Percentiles rank a stretch among this genome's conserved stretches.
phyloP scores from a whole-genome alignment of 2,329 filamentous ascomycete species.

The Monilinia polystroma region DNA sequence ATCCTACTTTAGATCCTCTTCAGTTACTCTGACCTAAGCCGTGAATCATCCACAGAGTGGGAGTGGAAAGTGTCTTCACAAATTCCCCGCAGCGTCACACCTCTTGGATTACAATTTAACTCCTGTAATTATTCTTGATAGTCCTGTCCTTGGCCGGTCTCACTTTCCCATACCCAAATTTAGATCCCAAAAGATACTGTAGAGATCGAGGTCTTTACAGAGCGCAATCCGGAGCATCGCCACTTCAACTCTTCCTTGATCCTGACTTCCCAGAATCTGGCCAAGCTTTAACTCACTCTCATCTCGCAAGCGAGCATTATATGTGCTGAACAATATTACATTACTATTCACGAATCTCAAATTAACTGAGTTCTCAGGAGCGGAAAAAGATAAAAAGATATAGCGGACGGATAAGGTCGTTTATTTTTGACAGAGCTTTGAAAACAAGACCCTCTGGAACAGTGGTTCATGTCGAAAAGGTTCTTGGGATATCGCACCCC shows the following conservation, averaged over 20 bases:
- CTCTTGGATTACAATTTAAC: constrained; percentile 5
- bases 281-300: constrained; percentile 5
- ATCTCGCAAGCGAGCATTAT: constrained; percentile 6
- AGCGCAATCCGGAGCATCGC: constrained; percentile 17
- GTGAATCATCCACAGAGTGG: constrained; percentile 14
- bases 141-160: constrained; percentile 16
- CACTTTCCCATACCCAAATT: constrained; percentile 11
- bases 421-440: constrained; percentile 1
- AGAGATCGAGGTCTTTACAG: constrained; percentile 14
- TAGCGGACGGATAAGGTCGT: background rate
- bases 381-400: background rate
- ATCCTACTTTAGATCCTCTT: constrained; percentile 6
- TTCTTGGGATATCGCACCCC: constrained; percentile 27
- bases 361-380: background rate
- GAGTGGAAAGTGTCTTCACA: constrained; percentile 7
- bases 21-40: constrained; percentile 21
- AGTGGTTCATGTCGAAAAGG: constrained; percentile 36
- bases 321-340: background rate
- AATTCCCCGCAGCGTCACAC: constrained; percentile 15
- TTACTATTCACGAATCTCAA: constrained; percentile 2
- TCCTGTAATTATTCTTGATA: constrained; percentile 1
- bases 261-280: constrained; percentile 19
- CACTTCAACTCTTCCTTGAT: constrained; percentile 19
- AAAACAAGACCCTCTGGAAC: constrained; percentile 9
- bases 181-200: constrained; percentile 15